These are phyloP conservation scores for Hygrophorus pudorinus DNA, from an alignment of 768 basidiomycete genomes.

Conservation along the genomic window DNA sequence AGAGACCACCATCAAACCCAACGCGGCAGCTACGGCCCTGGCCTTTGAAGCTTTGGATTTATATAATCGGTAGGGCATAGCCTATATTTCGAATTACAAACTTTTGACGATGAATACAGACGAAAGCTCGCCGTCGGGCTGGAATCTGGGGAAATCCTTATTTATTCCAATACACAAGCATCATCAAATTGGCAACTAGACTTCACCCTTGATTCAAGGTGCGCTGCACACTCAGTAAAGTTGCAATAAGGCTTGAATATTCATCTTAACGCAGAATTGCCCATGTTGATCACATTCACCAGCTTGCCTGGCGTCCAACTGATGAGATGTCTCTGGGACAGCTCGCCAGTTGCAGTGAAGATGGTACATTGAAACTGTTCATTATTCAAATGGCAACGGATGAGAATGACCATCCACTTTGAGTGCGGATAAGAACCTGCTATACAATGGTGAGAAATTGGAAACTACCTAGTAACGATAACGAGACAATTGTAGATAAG, in stretches of 20 bases:
- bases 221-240: slow-evolving; percentile 11
- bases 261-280: slow-evolving; percentile 36
- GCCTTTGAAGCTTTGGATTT: slow-evolving; percentile 36
- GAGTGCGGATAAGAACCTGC: slow-evolving; percentile 33
- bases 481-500: slow-evolving; percentile 51
- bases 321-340: slow-evolving; percentile 24
- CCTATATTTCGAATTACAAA: neutral
- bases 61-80: slow-evolving; percentile 29
- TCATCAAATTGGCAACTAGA: slow-evolving; percentile 37
- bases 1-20: slow-evolving; percentile 52
- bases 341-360: slow-evolving; percentile 87
- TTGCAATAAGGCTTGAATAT: too few relatives aligned
- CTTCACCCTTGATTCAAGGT: slow-evolving; percentile 43
- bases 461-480: slow-evolving; percentile 50
- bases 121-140: slow-evolving; percentile 72
- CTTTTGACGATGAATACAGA: slow-evolving; percentile 15
- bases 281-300: slow-evolving; percentile 73
- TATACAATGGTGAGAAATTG: slow-evolving; percentile 61
- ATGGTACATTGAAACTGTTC: slow-evolving; percentile 79
- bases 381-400: slow-evolving; percentile 43
- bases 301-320: slow-evolving; percentile 67
- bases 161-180: slow-evolving; percentile 37
- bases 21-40: slow-evolving; percentile 78
- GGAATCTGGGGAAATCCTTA: slow-evolving; percentile 67
- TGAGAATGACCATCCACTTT: slow-evolving; percentile 35